phyloP scores from a whole-genome alignment of 2,329 filamentous ascomycete species.

The Neofusicoccum umdonicola region DNA sequence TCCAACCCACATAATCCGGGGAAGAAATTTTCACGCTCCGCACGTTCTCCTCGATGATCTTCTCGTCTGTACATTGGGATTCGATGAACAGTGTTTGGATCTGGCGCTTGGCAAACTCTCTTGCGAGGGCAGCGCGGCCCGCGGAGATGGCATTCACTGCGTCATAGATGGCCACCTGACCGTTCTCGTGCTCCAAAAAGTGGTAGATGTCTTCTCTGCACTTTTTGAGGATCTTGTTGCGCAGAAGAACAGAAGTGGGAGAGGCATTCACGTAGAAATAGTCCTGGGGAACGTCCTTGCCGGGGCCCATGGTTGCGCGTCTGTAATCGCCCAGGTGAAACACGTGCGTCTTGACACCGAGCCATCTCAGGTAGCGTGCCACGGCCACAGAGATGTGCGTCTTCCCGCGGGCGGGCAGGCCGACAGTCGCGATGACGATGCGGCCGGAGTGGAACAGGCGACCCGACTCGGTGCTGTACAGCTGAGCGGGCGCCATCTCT shows the following conservation, averaged over 20 bases:
- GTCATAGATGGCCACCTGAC: slow-evolving; percentile 97
- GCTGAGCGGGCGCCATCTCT: slow-evolving; percentile 87
- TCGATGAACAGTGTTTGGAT: slow-evolving; percentile 96
- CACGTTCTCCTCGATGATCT: slow-evolving; percentile 93
- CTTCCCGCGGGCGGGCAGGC: slow-evolving; percentile 90
- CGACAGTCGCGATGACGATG: slow-evolving; percentile 96
- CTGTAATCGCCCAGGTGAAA: slow-evolving; percentile 98
- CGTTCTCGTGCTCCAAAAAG: slow-evolving; percentile 95
- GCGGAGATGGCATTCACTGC: slow-evolving; percentile 89
- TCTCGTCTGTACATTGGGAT: slow-evolving; percentile 88
- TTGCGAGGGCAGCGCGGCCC: slow-evolving; percentile 79
- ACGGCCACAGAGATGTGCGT: slow-evolving; percentile 97
- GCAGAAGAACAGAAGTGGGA: slow-evolving; percentile 83
- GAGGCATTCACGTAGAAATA: slow-evolving; percentile 98
- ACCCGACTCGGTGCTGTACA: slow-evolving; percentile 97
- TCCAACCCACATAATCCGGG: slow-evolving; percentile 93
- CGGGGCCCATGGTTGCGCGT: slow-evolving; percentile 81
- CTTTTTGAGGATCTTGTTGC: slow-evolving; percentile 96
- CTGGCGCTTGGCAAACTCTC: slow-evolving; percentile 97
- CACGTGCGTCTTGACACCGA: slow-evolving; percentile 96
- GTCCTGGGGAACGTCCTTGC: slow-evolving; percentile 84
- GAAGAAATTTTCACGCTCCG: slow-evolving; percentile 97
- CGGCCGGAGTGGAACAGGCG: slow-evolving; percentile 94
- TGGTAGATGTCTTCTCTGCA: slow-evolving; percentile 96
- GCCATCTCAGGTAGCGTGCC: slow-evolving; percentile 91